These are phyloP conservation scores for Puccinia coronata DNA, from an alignment of 1,284 basidiomycete genomes.

Conservation along the genomic window DNA sequence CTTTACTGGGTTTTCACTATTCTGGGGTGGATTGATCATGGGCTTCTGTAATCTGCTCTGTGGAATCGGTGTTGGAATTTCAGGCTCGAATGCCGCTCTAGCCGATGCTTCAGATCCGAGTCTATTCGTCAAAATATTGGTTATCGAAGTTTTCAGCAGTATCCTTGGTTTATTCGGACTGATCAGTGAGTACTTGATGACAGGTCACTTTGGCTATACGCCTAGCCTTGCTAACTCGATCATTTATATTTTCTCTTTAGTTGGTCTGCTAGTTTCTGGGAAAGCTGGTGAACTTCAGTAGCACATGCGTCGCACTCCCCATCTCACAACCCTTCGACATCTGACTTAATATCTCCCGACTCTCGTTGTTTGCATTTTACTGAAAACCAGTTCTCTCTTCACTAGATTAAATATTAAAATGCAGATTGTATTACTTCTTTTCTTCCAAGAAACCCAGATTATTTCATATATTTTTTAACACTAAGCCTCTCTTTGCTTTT, in stretches of 20 bases:
- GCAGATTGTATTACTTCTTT: slow-evolving; percentile 14
- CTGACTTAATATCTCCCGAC: not conserved
- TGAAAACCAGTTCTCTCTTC: not conserved
- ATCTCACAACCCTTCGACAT: not conserved
- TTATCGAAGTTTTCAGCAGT: slow-evolving; percentile 91
- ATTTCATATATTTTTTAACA: not conserved
- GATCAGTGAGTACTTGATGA: slow-evolving; percentile 66
- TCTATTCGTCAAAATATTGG: slow-evolving; percentile 88
- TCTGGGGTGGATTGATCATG: slow-evolving; percentile 91
- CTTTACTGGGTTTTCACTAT: slow-evolving; percentile 75
- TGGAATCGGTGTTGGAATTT: slow-evolving; percentile 84
- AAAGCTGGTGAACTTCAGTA: slow-evolving; percentile 47
- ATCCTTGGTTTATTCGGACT: slow-evolving; percentile 87
- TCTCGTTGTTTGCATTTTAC: slow-evolving; percentile 1
- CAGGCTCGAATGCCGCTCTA: slow-evolving; percentile 85
- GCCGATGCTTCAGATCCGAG: slow-evolving; percentile 89
- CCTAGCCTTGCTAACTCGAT: slow-evolving; percentile 46
- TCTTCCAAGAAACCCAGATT: slow-evolving; percentile 15
- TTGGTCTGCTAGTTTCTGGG: slow-evolving; percentile 50
- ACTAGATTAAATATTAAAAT: slow-evolving; percentile 10
- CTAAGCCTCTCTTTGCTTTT: not conserved
- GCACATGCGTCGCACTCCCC: not conserved
- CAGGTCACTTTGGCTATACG: not conserved
- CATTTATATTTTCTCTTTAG: not conserved
- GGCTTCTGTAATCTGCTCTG: slow-evolving; percentile 88